These are phyloP conservation scores for Kalmanozyma brasiliensis DNA, from an alignment of 1,284 basidiomycete species.

Conservation along the genomic window DNA sequence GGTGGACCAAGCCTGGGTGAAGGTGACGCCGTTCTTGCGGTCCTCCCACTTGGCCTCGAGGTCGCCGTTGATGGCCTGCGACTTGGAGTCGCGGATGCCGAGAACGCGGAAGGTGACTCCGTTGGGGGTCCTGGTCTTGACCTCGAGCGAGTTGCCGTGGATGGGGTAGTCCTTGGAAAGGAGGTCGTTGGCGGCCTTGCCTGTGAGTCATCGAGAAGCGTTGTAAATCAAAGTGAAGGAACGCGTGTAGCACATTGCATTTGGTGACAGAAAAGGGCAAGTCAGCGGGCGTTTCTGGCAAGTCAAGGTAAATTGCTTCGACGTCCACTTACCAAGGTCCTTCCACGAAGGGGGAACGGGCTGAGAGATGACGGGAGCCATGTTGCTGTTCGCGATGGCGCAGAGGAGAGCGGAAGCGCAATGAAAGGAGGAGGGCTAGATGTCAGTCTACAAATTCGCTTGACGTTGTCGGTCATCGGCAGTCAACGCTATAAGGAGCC, in stretches of 20 bases:
- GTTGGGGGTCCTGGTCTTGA: slow-evolving; percentile 91
- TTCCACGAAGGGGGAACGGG: slow-evolving; percentile 67
- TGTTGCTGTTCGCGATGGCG: slow-evolving; percentile 13
- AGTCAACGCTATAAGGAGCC: too few species aligned
- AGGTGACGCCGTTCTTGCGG: slow-evolving; percentile 65
- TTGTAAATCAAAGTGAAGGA: neutral
- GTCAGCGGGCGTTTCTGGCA: neutral
- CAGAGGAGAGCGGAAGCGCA: neutral
- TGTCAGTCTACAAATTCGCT: too few species aligned
- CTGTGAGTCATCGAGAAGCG: neutral
- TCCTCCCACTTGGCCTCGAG: slow-evolving; percentile 68
- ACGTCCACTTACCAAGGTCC: slow-evolving; percentile 74
- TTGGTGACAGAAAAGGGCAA: neutral
- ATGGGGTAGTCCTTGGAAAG: slow-evolving; percentile 93
- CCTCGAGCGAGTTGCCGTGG: slow-evolving; percentile 74
- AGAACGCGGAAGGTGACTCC: slow-evolving; percentile 69
- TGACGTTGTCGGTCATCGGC: too few species aligned
- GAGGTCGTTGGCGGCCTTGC: slow-evolving; percentile 87
- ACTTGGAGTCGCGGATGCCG: slow-evolving; percentile 66
- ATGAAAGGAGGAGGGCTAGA: slow-evolving; percentile 1
- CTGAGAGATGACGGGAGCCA: slow-evolving; percentile 50
- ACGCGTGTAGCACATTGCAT: neutral
- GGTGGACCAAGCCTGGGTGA: slow-evolving; percentile 79
- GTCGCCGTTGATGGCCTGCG: slow-evolving; percentile 66
- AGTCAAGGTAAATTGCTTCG: neutral